Evolutionary conservation across 2,329 filamentous ascomycete genomes (phyloP), one percentile per base, ranked within the genome.

Genomic region (Fusarium sp.): DNA sequence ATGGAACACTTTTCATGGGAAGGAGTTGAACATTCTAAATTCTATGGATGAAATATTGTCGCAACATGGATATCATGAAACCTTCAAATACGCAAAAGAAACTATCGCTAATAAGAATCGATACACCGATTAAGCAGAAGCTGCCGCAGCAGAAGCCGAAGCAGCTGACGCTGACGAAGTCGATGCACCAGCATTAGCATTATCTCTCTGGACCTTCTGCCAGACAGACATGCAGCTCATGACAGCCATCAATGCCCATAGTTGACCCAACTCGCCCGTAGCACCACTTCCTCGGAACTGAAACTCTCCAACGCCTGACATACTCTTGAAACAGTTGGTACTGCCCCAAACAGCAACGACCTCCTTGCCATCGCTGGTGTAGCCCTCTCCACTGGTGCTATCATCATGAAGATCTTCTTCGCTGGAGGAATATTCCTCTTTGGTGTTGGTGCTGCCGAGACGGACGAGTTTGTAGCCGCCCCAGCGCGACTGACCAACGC

Each of bases 151-250:
- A 5, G 48, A 55, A 2, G 44, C 56, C 9, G 62, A 59, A 8
- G 54, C 46, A 30, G 67, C 44, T 13, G 60, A 61, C n/a, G 65
- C 44, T 13, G 60, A 61, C 23, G 65, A 56, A 12, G 59, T 18
- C 3, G 59, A 23, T 4, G 49, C 45, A 33, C 60, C 46, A n/a
- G 60, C 66, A 4, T 52, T 64, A 23, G 53, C 62, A 44, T 55
- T 54, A 20, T 69, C 59, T 40, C 72, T 59, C 46, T 53, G 63
- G 2, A 46, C 44, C 53, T 60, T 66, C 20, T 74, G 60, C 69
- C 73, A 76, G 26, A 76, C 73, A 7, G 69, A 71, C 69, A 76
- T 62, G 9, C 63, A 72, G n/a, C 74, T 77, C 73, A 76, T 75
- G 27, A 77, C 45, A 12, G 65, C 70, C 74, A 76, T 77, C 33